Base-by-base conservation (phyloP, 2,329 filamentous ascomycete species). In the Madurella fahalii region DNA sequence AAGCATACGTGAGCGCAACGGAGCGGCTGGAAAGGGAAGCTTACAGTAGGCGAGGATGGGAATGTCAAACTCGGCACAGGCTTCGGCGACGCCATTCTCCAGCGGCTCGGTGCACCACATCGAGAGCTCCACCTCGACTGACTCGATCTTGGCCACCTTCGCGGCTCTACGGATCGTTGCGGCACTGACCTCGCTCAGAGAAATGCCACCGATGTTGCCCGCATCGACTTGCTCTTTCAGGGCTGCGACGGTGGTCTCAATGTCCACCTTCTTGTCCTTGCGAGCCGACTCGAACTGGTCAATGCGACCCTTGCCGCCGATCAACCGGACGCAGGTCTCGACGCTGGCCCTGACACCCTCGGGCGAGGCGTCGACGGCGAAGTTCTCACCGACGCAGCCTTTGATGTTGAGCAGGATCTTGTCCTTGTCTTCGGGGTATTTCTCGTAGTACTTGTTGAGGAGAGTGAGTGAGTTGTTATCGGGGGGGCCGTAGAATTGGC, bases 31-130 rank as follows among this genome's bases (percentile, higher is more conserved):
- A 42, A 18, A 4, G 40, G 16, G 25, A 17, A 2, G 32, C 71
- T 63, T 66, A 74, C 72, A 86, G 70, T 90, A 92, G 0, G 85
- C 86, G 37, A 90, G 71, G 46, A 92, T 72, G 0, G 86, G 84
- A 56, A 93, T 90, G 45, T 76, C 72, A 44, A 87, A 69, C 65
- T 92, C 77, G 0, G 74, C 77, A 63, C 83, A 86, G 0, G 80
- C 76, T 20, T 66, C 61, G 1, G 66, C 66, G 25, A 77, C 65
- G 9, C 74, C 71, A 44, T 72, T 71, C 16, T 61, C 59, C 40
- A 71, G 59, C 18, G 68, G 65, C 9, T 72, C 68, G 9, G 67
- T 69, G 7, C 58, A 52, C 64, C 68, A 77, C 5, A 78, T 58
- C 32, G 69, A 72, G 31, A 77, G 63, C 61, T 79, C 77, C 8